phyloP scores from a whole-genome alignment of 768 basidiomycete genomes.

The Pulveroboletus frians region DNA sequence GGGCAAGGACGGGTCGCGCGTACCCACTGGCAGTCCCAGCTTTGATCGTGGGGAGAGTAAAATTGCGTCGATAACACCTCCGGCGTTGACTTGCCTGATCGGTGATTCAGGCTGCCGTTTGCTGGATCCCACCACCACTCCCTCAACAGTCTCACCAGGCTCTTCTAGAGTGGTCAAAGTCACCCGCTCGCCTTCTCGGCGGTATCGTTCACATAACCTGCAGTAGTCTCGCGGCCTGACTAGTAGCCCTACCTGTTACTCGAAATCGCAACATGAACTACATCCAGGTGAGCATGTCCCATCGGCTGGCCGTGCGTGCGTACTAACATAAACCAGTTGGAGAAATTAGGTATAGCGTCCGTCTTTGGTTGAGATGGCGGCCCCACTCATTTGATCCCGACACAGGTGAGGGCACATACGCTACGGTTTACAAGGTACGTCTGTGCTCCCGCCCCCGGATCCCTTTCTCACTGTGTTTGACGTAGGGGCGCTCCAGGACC shows the following conservation, averaged over 20 bases:
- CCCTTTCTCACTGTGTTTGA: slow-evolving; percentile 1
- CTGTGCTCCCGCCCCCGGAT: neutral
- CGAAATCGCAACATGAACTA: slow-evolving; percentile 42
- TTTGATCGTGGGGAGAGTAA: slow-evolving; percentile 1
- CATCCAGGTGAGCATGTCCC: slow-evolving; percentile 42
- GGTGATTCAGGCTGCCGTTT: slow-evolving; percentile 3
- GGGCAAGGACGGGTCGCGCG: neutral
- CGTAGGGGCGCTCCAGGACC: slow-evolving; percentile 85
- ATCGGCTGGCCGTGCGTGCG: neutral
- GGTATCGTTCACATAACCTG: slow-evolving; percentile 4
- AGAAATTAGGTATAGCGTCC: slow-evolving; percentile 65
- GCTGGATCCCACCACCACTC: neutral
- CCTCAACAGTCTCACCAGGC: neutral
- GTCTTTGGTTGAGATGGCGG: neutral
- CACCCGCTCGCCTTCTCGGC: slow-evolving; percentile 2
- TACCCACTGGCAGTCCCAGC: neutral
- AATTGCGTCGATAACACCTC: neutral
- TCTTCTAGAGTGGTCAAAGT: neutral
- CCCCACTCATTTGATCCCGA: slow-evolving; percentile 4
- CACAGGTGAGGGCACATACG: slow-evolving; percentile 87
- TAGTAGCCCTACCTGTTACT: neutral
- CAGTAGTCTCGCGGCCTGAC: neutral
- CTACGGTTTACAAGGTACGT: slow-evolving; percentile 91
- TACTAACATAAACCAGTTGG: slow-evolving; percentile 49
- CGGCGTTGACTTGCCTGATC: slow-evolving; percentile 15